Evolutionary conservation across 1,139 yeast species (phyloP).

Genomic region (Blastobotrys arbuscula): DNA sequence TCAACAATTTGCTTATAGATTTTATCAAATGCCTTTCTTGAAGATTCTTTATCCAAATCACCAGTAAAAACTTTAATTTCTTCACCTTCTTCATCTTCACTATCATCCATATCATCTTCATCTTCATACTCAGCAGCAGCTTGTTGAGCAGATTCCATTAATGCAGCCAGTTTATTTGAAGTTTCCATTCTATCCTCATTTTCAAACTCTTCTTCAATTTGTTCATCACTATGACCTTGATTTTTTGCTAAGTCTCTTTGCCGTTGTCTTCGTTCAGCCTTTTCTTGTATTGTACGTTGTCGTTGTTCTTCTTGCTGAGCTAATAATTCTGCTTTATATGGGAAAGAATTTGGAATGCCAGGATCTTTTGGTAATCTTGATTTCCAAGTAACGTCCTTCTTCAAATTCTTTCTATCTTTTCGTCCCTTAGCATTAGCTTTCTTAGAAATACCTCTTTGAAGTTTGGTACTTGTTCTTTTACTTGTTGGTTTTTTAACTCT

Average conservation of each 20-base stretch:
- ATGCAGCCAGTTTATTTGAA: conserved; percentile 66
- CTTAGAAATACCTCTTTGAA: conserved; percentile 94
- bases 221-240: conserved; percentile 37
- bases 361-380: conserved; percentile 79
- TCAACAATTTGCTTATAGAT: conserved; percentile 84
- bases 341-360: conserved; percentile 92
- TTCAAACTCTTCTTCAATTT: conserved; percentile 37
- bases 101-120: conserved; percentile 37
- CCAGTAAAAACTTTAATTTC: conserved; percentile 31
- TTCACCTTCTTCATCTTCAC: conserved; percentile 36
- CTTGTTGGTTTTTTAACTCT: conserved; percentile 51
- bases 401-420: conserved; percentile 73
- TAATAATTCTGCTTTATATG: conserved; percentile 80
- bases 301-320: conserved; percentile 74
- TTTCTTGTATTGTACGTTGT: conserved; percentile 57
- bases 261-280: conserved; percentile 43
- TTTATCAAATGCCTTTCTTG: conserved; percentile 68
- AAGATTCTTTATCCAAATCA: conserved; percentile 49
- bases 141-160: conserved; percentile 80
- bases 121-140: conserved; percentile 58
- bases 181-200: conserved; percentile 42
- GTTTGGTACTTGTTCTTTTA: conserved; percentile 83
- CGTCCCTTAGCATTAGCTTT: conserved; percentile 89
- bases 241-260: conserved; percentile 46
- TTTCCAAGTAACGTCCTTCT: conserved; percentile 92